Evolutionary conservation across 306 rosid species (phyloP).

Genomic region (Cicer yamashitae): DNA sequence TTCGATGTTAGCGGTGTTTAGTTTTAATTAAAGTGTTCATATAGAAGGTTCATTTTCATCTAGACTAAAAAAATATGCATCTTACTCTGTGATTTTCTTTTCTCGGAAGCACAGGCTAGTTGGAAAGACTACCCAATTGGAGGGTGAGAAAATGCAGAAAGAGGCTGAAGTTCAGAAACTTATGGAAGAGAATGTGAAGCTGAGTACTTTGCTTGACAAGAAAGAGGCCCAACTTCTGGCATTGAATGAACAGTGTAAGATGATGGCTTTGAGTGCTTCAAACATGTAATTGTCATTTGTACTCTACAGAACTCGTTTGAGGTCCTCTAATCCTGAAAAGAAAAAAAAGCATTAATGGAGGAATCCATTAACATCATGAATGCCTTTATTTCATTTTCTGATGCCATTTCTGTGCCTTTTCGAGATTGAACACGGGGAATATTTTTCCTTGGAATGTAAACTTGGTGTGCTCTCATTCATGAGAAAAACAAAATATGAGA

Average conservation of each 20-base stretch:
- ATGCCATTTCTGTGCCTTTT: constrained; percentile 45
- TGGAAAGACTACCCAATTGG: constrained; percentile 88
- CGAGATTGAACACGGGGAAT: constrained; percentile 33
- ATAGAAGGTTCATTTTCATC: not conserved
- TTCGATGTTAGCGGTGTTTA: not conserved
- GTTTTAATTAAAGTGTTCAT: constrained; percentile 5
- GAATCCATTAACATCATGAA: constrained; percentile 42
- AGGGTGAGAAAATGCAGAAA: constrained; percentile 96
- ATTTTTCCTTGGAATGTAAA: constrained; percentile 48
- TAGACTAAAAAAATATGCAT: constrained; percentile 13
- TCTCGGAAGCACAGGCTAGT: constrained; percentile 77
- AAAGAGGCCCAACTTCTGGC: constrained; percentile 98
- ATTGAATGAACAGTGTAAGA: constrained; percentile 97
- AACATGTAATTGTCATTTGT: constrained; percentile 58
- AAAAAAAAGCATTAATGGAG: constrained; percentile 44
- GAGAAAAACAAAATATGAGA: constrained; percentile 12
- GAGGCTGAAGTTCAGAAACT: constrained; percentile 96
- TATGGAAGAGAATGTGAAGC: constrained; percentile 90
- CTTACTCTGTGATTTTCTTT: constrained; percentile 32
- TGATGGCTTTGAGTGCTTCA: constrained; percentile 94
- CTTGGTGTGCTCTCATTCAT: constrained; percentile 50
- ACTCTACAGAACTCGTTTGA: constrained; percentile 37
- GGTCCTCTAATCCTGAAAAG: constrained; percentile 45
- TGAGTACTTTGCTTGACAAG: constrained; percentile 95
- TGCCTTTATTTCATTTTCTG: constrained; percentile 44